phyloP scores from a whole-genome alignment of 495 filamentous ascomycete species.

The Penicillium atrosanguineum region DNA sequence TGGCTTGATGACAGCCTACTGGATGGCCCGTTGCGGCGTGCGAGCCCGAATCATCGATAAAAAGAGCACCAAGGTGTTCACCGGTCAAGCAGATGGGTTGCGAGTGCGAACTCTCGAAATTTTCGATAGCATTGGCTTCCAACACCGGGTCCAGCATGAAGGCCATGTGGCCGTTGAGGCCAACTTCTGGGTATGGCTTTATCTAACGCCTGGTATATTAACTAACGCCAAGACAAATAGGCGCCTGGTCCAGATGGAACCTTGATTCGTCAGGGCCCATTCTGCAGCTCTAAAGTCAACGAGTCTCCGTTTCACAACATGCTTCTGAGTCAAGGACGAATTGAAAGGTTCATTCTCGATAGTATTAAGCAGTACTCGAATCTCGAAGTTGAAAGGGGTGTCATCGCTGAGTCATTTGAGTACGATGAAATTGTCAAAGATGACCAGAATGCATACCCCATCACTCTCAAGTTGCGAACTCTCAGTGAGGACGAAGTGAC shows the following conservation, averaged over 20 bases:
- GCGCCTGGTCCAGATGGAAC: slow-evolving; percentile 42
- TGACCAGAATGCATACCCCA: slow-evolving; percentile 50
- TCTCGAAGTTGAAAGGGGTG: slow-evolving; percentile 50
- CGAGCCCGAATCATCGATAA: slow-evolving; percentile 62
- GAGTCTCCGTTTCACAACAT: slow-evolving; percentile 54
- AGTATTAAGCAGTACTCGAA: slow-evolving; percentile 41
- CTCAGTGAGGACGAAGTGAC: slow-evolving; percentile 45
- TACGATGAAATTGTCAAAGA: slow-evolving; percentile 41
- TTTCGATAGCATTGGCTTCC: slow-evolving; percentile 65
- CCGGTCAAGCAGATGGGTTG: slow-evolving; percentile 62
- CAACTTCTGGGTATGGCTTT: slow-evolving; percentile 33
- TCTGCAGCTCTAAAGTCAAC: slow-evolving; percentile 52
- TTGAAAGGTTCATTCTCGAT: slow-evolving; percentile 57
- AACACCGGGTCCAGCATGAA: slow-evolving; percentile 58
- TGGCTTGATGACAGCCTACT: slow-evolving; percentile 61
- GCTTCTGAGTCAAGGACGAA: slow-evolving; percentile 54
- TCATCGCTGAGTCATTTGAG: slow-evolving; percentile 44
- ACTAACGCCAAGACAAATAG: slow-evolving; percentile 7
- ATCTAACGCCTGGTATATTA: background rate
- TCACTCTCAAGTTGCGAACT: slow-evolving; percentile 47
- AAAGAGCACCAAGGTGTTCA: slow-evolving; percentile 49
- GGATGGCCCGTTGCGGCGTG: slow-evolving; percentile 60
- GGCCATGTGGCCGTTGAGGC: slow-evolving; percentile 49
- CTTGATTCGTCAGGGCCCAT: slow-evolving; percentile 46
- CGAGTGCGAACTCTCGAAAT: slow-evolving; percentile 60